Evolutionary conservation across 2,329 filamentous ascomycete species (phyloP).

Genomic region (Lasiodiplodia sp.): DNA sequence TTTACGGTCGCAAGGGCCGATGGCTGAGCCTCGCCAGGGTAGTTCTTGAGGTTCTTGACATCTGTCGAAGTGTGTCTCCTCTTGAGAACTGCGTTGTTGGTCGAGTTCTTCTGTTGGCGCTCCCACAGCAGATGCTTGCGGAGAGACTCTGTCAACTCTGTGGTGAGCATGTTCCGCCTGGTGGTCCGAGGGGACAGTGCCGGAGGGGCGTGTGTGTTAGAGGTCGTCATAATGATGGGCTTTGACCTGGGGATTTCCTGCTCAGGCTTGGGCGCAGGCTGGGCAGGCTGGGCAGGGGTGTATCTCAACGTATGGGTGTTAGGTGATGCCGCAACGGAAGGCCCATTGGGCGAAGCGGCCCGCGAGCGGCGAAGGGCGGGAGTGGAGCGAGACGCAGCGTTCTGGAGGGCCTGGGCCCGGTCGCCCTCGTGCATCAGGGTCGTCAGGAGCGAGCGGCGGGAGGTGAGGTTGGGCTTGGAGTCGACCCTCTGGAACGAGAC

Average conservation of each 20-base stretch:
- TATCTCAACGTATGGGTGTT: slow-evolving; percentile 49
- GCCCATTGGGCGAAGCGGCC: slow-evolving; percentile 74
- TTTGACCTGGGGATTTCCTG: slow-evolving; percentile 74
- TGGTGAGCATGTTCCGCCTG: slow-evolving; percentile 92
- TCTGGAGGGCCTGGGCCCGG: slow-evolving; percentile 72
- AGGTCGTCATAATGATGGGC: slow-evolving; percentile 78
- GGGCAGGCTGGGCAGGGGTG: neutral
- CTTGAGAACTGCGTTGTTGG: slow-evolving; percentile 87
- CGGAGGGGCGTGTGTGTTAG: slow-evolving; percentile 69
- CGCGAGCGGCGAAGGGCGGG: slow-evolving; percentile 64
- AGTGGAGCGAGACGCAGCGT: slow-evolving; percentile 66
- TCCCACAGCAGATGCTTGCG: slow-evolving; percentile 93
- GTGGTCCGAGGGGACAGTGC: slow-evolving; percentile 91
- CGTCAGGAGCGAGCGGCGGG: slow-evolving; percentile 86
- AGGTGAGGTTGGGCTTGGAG: slow-evolving; percentile 83
- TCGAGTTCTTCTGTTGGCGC: slow-evolving; percentile 90
- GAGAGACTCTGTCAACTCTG: slow-evolving; percentile 91
- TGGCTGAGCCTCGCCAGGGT: slow-evolving; percentile 69
- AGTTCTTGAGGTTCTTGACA: slow-evolving; percentile 85
- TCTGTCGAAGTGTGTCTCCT: slow-evolving; percentile 84
- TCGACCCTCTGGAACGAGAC: slow-evolving; percentile 89
- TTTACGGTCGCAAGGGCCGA: slow-evolving; percentile 32
- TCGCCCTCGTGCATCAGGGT: slow-evolving; percentile 85
- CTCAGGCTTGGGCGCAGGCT: slow-evolving; percentile 49
- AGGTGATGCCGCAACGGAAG: slow-evolving; percentile 66